Evolutionary conservation across 345 rosid species (phyloP).

Genomic region (Gossypium arboreum): DNA sequence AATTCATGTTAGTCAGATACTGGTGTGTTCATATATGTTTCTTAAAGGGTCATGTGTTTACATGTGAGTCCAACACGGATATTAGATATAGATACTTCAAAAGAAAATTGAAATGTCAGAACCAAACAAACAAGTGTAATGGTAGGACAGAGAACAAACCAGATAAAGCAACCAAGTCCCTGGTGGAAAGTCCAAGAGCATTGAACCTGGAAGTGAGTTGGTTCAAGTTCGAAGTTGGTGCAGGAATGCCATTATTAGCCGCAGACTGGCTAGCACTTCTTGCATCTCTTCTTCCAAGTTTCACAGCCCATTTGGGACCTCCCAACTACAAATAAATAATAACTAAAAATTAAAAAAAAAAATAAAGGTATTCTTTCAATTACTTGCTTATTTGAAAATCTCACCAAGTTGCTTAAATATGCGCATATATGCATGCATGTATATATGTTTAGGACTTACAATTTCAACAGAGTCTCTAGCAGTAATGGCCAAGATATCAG

Average conservation of each 20-base stretch:
- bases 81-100: too few species aligned
- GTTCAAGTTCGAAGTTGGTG: slow-evolving; percentile 56
- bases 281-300: slow-evolving; percentile 86
- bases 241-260: slow-evolving; percentile 69
- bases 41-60: neutral
- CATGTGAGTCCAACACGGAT: too few species aligned
- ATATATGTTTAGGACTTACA: slow-evolving; percentile 30
- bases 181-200: slow-evolving; percentile 63
- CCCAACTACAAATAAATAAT: slow-evolving; percentile 46
- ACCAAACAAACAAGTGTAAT: neutral
- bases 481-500: slow-evolving; percentile 69
- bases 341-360: too few species aligned
- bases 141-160: slow-evolving; percentile 32
- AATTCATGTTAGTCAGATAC: too few species aligned
- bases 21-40: neutral
- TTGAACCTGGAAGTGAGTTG: slow-evolving; percentile 53
- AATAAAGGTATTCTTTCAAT: neutral
- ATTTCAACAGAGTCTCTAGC: slow-evolving; percentile 58
- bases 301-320: slow-evolving; percentile 76
- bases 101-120: too few species aligned
- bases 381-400: neutral
- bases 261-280: slow-evolving; percentile 72
- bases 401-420: neutral
- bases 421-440: neutral
- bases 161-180: slow-evolving; percentile 76